A percentile compares a stretch with the other conserved stretches of the same genome.
Conservation (phyloP, 176 grass and related monocot genomes). For the Aegilops bicornis region DNA sequence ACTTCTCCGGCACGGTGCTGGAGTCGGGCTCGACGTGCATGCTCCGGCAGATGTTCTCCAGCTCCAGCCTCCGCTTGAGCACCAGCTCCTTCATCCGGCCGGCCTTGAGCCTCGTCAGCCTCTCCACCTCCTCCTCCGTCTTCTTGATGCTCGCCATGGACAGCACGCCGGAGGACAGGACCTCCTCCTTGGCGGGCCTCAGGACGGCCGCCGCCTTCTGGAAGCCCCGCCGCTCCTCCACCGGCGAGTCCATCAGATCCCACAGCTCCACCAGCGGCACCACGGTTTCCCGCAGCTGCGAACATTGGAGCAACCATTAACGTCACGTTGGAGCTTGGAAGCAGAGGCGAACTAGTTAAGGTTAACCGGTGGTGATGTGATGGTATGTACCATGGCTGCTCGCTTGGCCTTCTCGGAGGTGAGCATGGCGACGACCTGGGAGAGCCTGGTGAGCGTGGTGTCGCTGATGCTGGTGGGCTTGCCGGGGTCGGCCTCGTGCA, state of each 20-base stretch:
- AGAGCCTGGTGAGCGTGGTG: conserved; percentile 49
- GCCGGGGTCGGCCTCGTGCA: conserved; percentile 51
- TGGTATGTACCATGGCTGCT: conserved; percentile 38
- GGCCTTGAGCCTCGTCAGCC: conserved; percentile 57
- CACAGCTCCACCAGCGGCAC: conserved; percentile 51
- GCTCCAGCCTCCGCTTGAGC: conserved; percentile 53
- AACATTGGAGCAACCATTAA: not conserved
- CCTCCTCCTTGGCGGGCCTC: conserved; percentile 8
- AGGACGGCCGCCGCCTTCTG: conserved; percentile 40
- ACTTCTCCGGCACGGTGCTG: conserved; percentile 62
- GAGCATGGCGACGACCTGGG: conserved; percentile 45
- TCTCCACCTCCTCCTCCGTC: conserved; percentile 59
- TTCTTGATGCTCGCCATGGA: conserved; percentile 44
- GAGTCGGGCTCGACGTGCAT: conserved; percentile 63
- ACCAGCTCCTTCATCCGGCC: conserved; percentile 68
- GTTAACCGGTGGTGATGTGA: not conserved
- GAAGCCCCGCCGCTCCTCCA: conserved; percentile 54
- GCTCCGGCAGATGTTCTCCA: conserved; percentile 62
- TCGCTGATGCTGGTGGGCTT: conserved; percentile 71
- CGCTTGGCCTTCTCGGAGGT: conserved; percentile 47
- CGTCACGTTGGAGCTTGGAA: not conserved
- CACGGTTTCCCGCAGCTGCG: conserved; percentile 45
- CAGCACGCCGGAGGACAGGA: conserved; percentile 36
- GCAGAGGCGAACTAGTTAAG: not conserved
- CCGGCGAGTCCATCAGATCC: conserved; percentile 63